Evolutionary conservation across 208 protist species (phyloP).

Genomic region (Trypanosoma cruzi): DNA sequence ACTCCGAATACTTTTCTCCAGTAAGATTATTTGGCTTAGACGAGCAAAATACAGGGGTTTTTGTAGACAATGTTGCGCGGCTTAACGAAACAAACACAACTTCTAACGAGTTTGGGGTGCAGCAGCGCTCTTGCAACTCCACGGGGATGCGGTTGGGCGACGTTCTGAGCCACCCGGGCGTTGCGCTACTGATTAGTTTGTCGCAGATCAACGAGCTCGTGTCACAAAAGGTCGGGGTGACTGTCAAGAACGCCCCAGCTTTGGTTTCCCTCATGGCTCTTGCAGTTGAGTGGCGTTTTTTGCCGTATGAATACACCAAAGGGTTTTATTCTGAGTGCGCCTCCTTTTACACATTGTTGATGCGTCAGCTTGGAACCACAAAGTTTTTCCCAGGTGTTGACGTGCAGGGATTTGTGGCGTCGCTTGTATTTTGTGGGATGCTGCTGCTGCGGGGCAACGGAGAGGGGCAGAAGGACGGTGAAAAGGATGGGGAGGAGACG

Average conservation of each 20-base stretch:
- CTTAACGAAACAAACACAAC: not conserved
- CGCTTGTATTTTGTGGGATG: constrained; percentile 75
- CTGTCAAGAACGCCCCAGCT: constrained; percentile 45
- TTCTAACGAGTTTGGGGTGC: not conserved
- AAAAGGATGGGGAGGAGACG: constrained; percentile 7
- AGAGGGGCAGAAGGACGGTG: not conserved
- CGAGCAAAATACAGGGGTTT: not conserved
- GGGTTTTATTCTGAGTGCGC: constrained; percentile 65
- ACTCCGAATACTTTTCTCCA: constrained; percentile 7
- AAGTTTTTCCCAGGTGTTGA: constrained; percentile 51
- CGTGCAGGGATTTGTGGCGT: constrained; percentile 69
- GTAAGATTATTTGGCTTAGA: not conserved
- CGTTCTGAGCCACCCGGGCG: constrained; percentile 49
- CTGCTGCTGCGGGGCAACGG: constrained; percentile 51
- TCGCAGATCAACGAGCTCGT: constrained; percentile 56
- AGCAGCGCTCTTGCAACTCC: not conserved
- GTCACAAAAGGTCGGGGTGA: constrained; percentile 23
- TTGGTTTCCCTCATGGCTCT: constrained; percentile 70
- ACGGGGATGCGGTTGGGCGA: constrained; percentile 6
- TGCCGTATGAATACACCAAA: constrained; percentile 51
- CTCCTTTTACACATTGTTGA: constrained; percentile 26
- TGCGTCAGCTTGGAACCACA: constrained; percentile 26
- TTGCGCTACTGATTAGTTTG: constrained; percentile 65
- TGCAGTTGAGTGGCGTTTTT: constrained; percentile 52
- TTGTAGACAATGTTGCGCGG: not conserved